Evolutionary conservation across 495 filamentous ascomycete species (phyloP).

Genomic region (Penicillium robsamsonii): DNA sequence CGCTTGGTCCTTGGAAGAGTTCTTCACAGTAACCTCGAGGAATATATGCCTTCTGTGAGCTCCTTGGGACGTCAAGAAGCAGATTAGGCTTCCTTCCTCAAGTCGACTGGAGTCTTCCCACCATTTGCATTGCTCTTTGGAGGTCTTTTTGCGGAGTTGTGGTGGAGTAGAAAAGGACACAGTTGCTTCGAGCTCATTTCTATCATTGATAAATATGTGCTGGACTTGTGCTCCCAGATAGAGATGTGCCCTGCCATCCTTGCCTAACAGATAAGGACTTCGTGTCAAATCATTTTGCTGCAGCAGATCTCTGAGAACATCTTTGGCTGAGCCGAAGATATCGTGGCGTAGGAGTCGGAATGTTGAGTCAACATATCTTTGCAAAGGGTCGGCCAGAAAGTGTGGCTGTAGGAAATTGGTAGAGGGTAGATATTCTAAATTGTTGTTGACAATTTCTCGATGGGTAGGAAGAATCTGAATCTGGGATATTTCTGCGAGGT

Average conservation of each 20-base stretch:
- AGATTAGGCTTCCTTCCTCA: slow-evolving; percentile 16
- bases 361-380: slow-evolving; percentile 16
- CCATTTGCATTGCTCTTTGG: slow-evolving; percentile 14
- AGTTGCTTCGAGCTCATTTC: slow-evolving; percentile 15
- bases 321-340: slow-evolving; percentile 17
- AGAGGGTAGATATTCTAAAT: slow-evolving; percentile 18
- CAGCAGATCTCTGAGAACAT: slow-evolving; percentile 11
- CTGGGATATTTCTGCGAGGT: slow-evolving; percentile 17
- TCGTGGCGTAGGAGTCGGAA: slow-evolving; percentile 18
- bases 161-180: slow-evolving; percentile 12
- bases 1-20: slow-evolving; percentile 6
- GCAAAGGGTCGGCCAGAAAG: slow-evolving; percentile 9
- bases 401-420: slow-evolving; percentile 16
- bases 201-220: slow-evolving; percentile 15
- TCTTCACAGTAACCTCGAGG: slow-evolving; percentile 15
- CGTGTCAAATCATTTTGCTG: slow-evolving; percentile 28
- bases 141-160: slow-evolving; percentile 8
- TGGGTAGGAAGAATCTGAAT: slow-evolving; percentile 18
- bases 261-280: background rate
- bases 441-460: slow-evolving; percentile 12
- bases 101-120: slow-evolving; percentile 17
- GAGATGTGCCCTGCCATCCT: slow-evolving; percentile 12
- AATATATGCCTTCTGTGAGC: slow-evolving; percentile 6
- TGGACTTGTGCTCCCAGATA: slow-evolving; percentile 7
- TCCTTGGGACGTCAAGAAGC: slow-evolving; percentile 13